Evolutionary conservation across 2,329 filamentous ascomycete genomes (phyloP).

Genomic region (Daldinia sp.): DNA sequence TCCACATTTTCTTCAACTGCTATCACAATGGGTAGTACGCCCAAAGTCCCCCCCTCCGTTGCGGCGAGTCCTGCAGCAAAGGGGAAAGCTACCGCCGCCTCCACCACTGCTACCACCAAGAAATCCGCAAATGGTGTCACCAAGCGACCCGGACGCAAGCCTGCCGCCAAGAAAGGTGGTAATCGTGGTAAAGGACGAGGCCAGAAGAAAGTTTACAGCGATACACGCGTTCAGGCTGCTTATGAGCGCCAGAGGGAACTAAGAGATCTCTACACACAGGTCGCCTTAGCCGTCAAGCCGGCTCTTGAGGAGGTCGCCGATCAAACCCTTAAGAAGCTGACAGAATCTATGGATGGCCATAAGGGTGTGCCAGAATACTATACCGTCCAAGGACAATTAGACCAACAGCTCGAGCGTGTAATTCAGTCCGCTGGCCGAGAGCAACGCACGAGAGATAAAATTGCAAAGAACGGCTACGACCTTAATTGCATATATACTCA

Average conservation of each 20-base stretch:
- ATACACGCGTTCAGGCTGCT: slow-evolving; percentile 63
- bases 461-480: slow-evolving; percentile 47
- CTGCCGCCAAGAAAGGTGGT: slow-evolving; percentile 37
- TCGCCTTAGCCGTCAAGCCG: slow-evolving; percentile 69
- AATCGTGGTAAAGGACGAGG: slow-evolving; percentile 51
- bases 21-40: slow-evolving; percentile 44
- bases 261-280: slow-evolving; percentile 69
- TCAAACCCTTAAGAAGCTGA: slow-evolving; percentile 64
- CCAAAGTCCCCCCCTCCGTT: slow-evolving; percentile 42
- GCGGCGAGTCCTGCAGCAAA: slow-evolving; percentile 47
- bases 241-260: slow-evolving; percentile 72
- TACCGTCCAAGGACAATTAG: slow-evolving; percentile 60
- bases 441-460: slow-evolving; percentile 45
- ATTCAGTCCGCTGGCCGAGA: slow-evolving; percentile 44
- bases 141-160: slow-evolving; percentile 41
- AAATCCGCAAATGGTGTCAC: slow-evolving; percentile 38
- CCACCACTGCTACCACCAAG: slow-evolving; percentile 21
- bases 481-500: slow-evolving; percentile 51
- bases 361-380: slow-evolving; percentile 62
- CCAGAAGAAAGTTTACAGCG: slow-evolving; percentile 64
- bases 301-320: slow-evolving; percentile 72
- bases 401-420: slow-evolving; percentile 51
- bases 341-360: slow-evolving; percentile 61
- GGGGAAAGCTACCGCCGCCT: slow-evolving; percentile 34
- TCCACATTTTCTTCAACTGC: slow-evolving; percentile 10